phyloP scores from a whole-genome alignment of 371 early-diverging fungal species.

The Rhizopus arrhizus region DNA sequence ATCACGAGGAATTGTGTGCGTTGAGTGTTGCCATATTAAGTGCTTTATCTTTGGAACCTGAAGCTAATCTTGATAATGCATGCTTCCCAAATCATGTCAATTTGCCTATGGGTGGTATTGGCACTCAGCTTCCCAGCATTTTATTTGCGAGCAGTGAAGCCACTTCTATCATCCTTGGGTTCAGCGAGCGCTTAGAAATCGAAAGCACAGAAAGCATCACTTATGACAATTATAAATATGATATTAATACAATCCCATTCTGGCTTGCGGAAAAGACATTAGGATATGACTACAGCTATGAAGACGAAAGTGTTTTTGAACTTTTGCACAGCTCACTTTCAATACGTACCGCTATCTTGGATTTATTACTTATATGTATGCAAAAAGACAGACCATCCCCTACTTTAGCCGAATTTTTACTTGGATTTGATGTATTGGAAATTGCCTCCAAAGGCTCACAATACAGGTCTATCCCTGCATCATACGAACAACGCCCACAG shows the following conservation, averaged over 20 bases:
- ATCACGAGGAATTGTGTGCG: conserved; percentile 65
- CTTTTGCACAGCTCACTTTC: conserved; percentile 13
- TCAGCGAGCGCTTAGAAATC: conserved; percentile 69
- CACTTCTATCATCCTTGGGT: conserved; percentile 70
- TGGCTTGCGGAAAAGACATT: conserved; percentile 32
- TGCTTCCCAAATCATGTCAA: conserved; percentile 18
- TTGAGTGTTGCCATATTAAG: conserved; percentile 67
- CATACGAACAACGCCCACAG: conserved; percentile 27
- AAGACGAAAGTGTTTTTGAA: conserved; percentile 5
- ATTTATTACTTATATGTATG: conserved; percentile 65
- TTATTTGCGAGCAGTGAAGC: conserved; percentile 62
- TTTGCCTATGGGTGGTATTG: conserved; percentile 45
- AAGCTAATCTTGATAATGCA: background rate
- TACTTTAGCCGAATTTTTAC: conserved; percentile 81
- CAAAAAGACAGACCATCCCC: conserved; percentile 47
- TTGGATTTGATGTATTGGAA: conserved; percentile 69
- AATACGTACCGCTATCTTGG: conserved; percentile 70
- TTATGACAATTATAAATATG: conserved; percentile 38
- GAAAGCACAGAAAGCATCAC: conserved; percentile 49
- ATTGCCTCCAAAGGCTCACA: conserved; percentile 28
- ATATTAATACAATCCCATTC: conserved; percentile 39
- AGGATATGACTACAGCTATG: conserved; percentile 16
- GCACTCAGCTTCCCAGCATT: conserved; percentile 71
- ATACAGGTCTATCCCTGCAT: conserved; percentile 12
- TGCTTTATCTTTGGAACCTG: conserved; percentile 51